Evolutionary conservation across 768 basidiomycete species (phyloP).

Genomic region (Piloderma croceum): DNA sequence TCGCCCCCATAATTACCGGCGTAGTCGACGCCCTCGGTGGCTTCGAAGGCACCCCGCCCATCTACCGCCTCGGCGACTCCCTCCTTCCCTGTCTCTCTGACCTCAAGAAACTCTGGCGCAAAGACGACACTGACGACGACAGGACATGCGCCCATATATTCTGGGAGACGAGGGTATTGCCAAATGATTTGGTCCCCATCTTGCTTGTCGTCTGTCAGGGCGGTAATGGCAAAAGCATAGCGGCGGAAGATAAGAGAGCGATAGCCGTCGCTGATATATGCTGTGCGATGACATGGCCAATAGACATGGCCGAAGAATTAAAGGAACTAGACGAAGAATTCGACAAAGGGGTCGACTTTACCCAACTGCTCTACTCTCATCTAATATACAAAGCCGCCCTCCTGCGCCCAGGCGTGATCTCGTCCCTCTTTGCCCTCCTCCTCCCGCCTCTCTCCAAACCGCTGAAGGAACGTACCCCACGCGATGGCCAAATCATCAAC

Average conservation of each 20-base stretch:
- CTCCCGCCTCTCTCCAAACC: slow-evolving; percentile 74
- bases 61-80: slow-evolving; percentile 77
- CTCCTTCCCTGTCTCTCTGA: slow-evolving; percentile 84
- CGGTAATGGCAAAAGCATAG: too few relatives aligned
- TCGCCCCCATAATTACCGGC: slow-evolving; percentile 62
- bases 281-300: slow-evolving; percentile 98
- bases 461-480: slow-evolving; percentile 61
- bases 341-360: slow-evolving; percentile 84
- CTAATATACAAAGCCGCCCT: slow-evolving; percentile 84
- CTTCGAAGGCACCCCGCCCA: slow-evolving; percentile 43
- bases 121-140: slow-evolving; percentile 96
- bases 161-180: slow-evolving; percentile 79
- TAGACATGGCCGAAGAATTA: slow-evolving; percentile 90
- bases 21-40: slow-evolving; percentile 83
- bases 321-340: slow-evolving; percentile 84
- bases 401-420: slow-evolving; percentile 61
- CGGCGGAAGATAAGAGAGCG: slow-evolving; percentile 77
- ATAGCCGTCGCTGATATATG: slow-evolving; percentile 84
- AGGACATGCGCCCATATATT: slow-evolving; percentile 92
- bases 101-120: slow-evolving; percentile 91
- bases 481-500: slow-evolving; percentile 83
- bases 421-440: slow-evolving; percentile 68
- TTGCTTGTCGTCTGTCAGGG: slow-evolving; percentile 75
- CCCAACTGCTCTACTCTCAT: slow-evolving; percentile 74
- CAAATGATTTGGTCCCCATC: slow-evolving; percentile 85